Conservation (phyloP, 306 rosid species). For the Arachis hypogaea region DNA sequence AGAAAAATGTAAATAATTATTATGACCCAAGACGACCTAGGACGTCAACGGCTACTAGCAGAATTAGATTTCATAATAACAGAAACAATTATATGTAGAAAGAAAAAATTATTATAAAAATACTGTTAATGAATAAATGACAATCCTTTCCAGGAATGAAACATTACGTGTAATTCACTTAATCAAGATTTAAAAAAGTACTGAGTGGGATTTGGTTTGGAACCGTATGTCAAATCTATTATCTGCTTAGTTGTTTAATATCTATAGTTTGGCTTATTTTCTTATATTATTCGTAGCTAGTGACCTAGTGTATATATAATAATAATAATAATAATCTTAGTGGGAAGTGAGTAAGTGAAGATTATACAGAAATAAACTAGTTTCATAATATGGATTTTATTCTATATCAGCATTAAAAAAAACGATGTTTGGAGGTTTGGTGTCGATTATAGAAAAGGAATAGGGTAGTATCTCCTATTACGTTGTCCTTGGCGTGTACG, state of each 20-base stretch:
- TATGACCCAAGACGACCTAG: slow-evolving; percentile 23
- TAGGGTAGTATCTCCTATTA: slow-evolving; percentile 42
- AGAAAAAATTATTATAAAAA: background rate
- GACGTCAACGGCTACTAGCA: slow-evolving; percentile 21
- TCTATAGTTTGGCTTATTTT: background rate
- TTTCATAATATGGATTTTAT: slow-evolving; percentile 6
- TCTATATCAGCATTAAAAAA: background rate
- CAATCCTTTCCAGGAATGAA: slow-evolving; percentile 33
- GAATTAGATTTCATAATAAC: background rate
- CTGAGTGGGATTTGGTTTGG: slow-evolving; percentile 76
- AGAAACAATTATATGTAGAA: background rate
- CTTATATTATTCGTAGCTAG: slow-evolving; percentile 29
- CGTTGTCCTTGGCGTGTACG: slow-evolving; percentile 75
- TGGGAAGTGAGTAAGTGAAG: slow-evolving; percentile 45
- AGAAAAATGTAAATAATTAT: background rate
- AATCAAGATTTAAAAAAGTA: slow-evolving; percentile 31
- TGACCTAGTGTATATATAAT: slow-evolving; percentile 33
- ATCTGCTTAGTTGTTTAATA: slow-evolving; percentile 22
- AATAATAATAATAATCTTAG: slow-evolving; percentile 34
- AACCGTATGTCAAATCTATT: slow-evolving; percentile 45
- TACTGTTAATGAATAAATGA: background rate
- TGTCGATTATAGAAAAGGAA: slow-evolving; percentile 29
- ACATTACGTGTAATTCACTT: slow-evolving; percentile 48
- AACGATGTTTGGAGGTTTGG: slow-evolving; percentile 17
- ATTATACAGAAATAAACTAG: slow-evolving; percentile 9